Evolutionary conservation across 2,329 filamentous ascomycete species (phyloP), one percentile per base, ranked within the genome.

Genomic region (Pyrenophora seminiperda): DNA sequence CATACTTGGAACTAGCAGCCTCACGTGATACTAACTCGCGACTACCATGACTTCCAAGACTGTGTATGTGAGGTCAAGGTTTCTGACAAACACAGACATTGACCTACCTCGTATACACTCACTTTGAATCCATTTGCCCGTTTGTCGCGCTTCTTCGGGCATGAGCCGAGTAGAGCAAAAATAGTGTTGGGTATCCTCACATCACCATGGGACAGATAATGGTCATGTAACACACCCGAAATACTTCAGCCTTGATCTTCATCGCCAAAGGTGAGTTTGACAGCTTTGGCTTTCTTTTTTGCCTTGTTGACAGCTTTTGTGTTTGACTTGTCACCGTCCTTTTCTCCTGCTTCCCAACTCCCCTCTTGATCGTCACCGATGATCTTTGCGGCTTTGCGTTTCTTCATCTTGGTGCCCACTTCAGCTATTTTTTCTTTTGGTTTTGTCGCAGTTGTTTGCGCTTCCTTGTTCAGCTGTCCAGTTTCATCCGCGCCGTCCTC

Each of bases 181-280:
- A 17, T n/a, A 20, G 15, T 24, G 15, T 20, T 10, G 30, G 24
- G 18, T n/a, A 10, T 36, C 32, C 17, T 41, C 24, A 7, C 32
- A 15, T 39, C 30, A 13, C 9, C n/a, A 11, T 30, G 17, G 1
- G 30, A 15, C 33, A 30, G 29, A 11, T 7, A 13, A 17, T 20
- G 4, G n/a, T n/a, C 10, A 3, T 14, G 5, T 1, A 9, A 9
- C 13, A 32, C 13, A 32, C 24, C n/a, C 6, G 14, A 27, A 15
- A 14, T n/a, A 29, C 29, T 30, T 68, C 58, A 66, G 19, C 54
- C 56, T 22, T 66, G 65, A 15, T 67, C 64, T 50, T 70, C 60
- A 22, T 72, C 68, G n/a, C 66, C 71, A 38, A 73, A 73, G 0
- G 70, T 71, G 20, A 73, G 59, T 53, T 73, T 73, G 42, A 73